These are phyloP conservation scores for Tolypocladium ophioglossoides DNA, from an alignment of 2,329 filamentous ascomycete species.

Conservation along the genomic window DNA sequence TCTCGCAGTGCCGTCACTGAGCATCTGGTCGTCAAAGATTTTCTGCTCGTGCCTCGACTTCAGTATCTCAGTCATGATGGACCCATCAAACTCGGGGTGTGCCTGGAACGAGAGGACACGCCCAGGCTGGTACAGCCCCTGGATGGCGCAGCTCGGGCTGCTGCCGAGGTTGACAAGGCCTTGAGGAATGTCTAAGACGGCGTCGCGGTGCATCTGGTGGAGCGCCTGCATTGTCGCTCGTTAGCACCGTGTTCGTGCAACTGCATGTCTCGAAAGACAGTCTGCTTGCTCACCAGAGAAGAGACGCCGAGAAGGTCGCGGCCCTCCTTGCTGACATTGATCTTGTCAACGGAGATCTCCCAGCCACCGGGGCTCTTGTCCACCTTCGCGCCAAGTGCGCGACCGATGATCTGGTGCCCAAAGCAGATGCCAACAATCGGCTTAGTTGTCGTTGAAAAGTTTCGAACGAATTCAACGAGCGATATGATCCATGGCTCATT, in stretches of 20 bases:
- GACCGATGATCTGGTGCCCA: constrained; percentile 33
- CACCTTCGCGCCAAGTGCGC: constrained; percentile 27
- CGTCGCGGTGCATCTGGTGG: constrained; percentile 35
- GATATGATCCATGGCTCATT: constrained; percentile 29
- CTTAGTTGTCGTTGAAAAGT: constrained; percentile 14
- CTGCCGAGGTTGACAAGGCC: constrained; percentile 26
- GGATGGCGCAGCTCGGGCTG: constrained; percentile 25
- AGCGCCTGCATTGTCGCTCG: constrained; percentile 11
- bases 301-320: constrained; percentile 21
- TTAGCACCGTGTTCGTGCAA: not conserved
- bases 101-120: constrained; percentile 29
- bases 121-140: constrained; percentile 26
- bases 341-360: constrained; percentile 29
- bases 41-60: constrained; percentile 13
- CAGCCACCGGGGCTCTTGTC: constrained; percentile 25
- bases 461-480: constrained; percentile 23
- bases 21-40: constrained; percentile 15
- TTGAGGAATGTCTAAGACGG: constrained; percentile 24
- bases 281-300: constrained; percentile 11
- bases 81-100: constrained; percentile 30
- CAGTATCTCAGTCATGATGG: constrained; percentile 23
- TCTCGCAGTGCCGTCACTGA: constrained; percentile 15
- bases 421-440: constrained; percentile 35
- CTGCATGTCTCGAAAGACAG: not conserved
- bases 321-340: constrained; percentile 25